A percentile compares a stretch with the other conserved stretches of the same genome.
These are phyloP conservation scores for Immersiporthe knoxdaviesiana DNA, from an alignment of 2,329 filamentous ascomycete genomes.

Conservation along the genomic window DNA sequence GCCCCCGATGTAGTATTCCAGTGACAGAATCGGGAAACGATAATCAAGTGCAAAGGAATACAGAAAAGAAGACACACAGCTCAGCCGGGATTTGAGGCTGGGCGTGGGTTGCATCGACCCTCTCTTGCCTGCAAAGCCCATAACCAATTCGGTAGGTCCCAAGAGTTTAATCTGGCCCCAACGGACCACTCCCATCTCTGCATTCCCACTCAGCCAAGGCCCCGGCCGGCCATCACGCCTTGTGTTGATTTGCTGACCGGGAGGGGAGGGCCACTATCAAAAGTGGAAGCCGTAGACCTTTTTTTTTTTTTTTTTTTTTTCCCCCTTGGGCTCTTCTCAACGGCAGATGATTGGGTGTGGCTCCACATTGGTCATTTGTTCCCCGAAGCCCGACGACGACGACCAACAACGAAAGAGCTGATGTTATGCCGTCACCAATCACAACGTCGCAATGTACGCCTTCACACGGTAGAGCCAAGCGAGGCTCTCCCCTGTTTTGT, in stretches of 20 bases:
- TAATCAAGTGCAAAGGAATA: not conserved
- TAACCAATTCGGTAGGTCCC: constrained; percentile 20
- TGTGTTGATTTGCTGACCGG: constrained; percentile 1
- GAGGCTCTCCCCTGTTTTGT: not conserved
- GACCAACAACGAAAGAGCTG: not conserved
- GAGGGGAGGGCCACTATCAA: constrained; percentile 16
- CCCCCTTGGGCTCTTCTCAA: not conserved
- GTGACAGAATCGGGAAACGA: constrained; percentile 3
- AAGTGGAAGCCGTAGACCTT: constrained; percentile 13
- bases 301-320: not conserved
- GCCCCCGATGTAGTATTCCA: constrained; percentile 4
- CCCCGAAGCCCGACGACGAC: constrained; percentile 11
- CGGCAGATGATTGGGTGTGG: not conserved
- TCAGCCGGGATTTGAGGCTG: not conserved
- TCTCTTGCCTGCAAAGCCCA: constrained; percentile 6
- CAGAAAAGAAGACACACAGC: too few relatives aligned
- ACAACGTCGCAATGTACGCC: not conserved
- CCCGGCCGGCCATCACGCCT: constrained; percentile 12
- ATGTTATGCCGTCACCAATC: not conserved
- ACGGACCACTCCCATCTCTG: not conserved
- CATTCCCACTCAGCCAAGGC: not conserved
- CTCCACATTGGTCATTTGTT: not conserved
- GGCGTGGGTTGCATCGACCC: not conserved
- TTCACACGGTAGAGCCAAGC: not conserved
- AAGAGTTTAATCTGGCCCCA: not conserved